Evolutionary conservation across 768 basidiomycete genomes (phyloP).

Genomic region (Brasilioporus rufonigricans): DNA sequence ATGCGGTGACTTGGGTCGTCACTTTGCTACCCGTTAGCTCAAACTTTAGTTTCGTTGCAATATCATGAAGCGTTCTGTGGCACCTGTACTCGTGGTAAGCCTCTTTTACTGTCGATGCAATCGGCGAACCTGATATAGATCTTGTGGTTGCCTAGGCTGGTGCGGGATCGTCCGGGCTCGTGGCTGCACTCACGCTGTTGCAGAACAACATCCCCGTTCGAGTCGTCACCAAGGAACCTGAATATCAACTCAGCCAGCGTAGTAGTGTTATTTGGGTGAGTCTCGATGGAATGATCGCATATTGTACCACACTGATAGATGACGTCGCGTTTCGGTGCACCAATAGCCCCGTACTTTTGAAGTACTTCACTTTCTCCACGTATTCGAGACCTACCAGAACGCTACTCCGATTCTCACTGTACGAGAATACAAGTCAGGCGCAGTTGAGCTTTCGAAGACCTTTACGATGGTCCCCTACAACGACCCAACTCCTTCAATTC

Average conservation of each 20-base stretch:
- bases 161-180: constrained; percentile 30
- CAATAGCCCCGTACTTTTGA: constrained; percentile 41
- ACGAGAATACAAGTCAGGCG: constrained; percentile 32
- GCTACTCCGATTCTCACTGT: constrained; percentile 29
- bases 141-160: constrained; percentile 19
- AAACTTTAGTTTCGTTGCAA: too few relatives aligned
- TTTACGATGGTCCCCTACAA: not conserved
- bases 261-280: constrained; percentile 39
- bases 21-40: too few relatives aligned
- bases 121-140: not conserved
- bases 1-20: too few relatives aligned
- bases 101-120: not conserved
- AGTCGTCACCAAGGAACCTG: constrained; percentile 46
- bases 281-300: not conserved
- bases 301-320: not conserved
- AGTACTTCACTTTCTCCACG: constrained; percentile 39
- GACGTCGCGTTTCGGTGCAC: not conserved
- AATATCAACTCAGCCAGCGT: constrained; percentile 37
- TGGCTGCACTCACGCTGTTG: constrained; percentile 33
- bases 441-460: constrained; percentile 15
- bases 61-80: not conserved
- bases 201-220: constrained; percentile 47
- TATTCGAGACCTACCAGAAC: constrained; percentile 35
- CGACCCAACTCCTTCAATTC: constrained; percentile 25
- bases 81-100: constrained; percentile 23